Conservation (phyloP, 148 eudicot genomes). For the Nepenthes mirabilis region DNA sequence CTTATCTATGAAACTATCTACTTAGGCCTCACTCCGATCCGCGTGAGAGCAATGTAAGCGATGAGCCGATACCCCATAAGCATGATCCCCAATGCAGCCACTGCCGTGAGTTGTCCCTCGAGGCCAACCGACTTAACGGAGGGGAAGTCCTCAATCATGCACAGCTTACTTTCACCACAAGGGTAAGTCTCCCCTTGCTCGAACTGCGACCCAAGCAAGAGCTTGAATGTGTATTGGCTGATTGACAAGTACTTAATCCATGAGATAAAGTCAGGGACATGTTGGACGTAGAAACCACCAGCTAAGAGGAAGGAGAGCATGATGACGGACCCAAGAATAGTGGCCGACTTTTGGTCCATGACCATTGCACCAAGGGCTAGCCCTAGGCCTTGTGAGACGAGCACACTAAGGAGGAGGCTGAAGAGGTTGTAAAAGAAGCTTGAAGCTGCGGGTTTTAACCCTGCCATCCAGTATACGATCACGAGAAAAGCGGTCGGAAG, state of each 20-base stretch:
- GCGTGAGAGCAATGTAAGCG: constrained; percentile 73
- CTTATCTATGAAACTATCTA: not conserved
- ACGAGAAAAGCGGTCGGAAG: constrained; percentile 49
- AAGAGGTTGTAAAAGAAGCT: constrained; percentile 34
- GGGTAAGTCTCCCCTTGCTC: constrained; percentile 36
- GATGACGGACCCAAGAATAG: constrained; percentile 45
- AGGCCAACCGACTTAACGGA: constrained; percentile 40
- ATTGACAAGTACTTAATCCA: constrained; percentile 70
- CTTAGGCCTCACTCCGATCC: constrained; percentile 38
- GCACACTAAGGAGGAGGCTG: constrained; percentile 32
- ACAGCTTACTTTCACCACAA: constrained; percentile 25
- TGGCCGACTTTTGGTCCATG: constrained; percentile 56
- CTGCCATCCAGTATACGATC: constrained; percentile 78
- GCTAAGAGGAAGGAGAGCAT: constrained; percentile 50
- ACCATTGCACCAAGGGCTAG: constrained; percentile 68
- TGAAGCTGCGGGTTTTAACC: constrained; percentile 26
- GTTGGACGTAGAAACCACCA: constrained; percentile 69
- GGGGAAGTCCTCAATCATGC: constrained; percentile 55
- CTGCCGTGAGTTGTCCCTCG: constrained; percentile 16
- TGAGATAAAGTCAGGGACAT: constrained; percentile 52
- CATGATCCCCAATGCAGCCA: constrained; percentile 43
- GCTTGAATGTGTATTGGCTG: constrained; percentile 38
- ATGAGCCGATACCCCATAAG: constrained; percentile 38
- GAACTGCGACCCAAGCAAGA: constrained; percentile 59
- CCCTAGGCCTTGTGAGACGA: constrained; percentile 74